phyloP scores from a whole-genome alignment of 1,139 yeast species.

The Trichomonascaceae sp. region DNA sequence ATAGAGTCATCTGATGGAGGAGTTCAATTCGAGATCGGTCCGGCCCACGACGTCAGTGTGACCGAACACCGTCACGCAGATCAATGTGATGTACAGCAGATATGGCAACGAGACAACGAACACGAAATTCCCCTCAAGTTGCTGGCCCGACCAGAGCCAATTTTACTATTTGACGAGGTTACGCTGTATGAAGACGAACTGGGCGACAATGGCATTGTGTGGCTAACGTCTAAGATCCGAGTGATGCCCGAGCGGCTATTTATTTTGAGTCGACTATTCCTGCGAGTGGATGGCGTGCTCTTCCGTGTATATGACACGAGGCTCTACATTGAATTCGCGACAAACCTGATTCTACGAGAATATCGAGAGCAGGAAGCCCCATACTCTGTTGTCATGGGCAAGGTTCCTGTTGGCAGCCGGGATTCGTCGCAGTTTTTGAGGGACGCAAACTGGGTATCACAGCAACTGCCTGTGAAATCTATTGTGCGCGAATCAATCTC shows the following conservation, averaged over 20 bases:
- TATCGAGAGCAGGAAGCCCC: conserved; percentile 60
- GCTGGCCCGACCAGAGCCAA: conserved; percentile 68
- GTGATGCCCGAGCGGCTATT: conserved; percentile 80
- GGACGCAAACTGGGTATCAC: conserved; percentile 73
- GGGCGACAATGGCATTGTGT: conserved; percentile 89
- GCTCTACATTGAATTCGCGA: conserved; percentile 63
- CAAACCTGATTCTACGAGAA: conserved; percentile 56
- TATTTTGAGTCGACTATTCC: conserved; percentile 60
- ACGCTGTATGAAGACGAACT: conserved; percentile 85
- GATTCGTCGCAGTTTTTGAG: conserved; percentile 71
- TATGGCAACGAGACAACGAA: conserved; percentile 11
- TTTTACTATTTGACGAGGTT: conserved; percentile 77
- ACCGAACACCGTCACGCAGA: no score
- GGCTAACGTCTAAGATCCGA: conserved; percentile 64
- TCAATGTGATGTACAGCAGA: no score
- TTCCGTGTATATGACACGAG: conserved; percentile 79
- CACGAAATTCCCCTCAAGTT: conserved; percentile 52
- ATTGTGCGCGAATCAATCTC: conserved; percentile 11
- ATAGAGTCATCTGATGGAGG: no score
- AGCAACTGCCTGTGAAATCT: conserved; percentile 36
- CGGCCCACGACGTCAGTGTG: conserved; percentile 4
- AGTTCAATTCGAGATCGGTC: no score
- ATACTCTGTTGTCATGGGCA: conserved; percentile 42
- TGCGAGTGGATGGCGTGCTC: conserved; percentile 81
- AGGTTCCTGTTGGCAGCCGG: conserved; percentile 31